Evolutionary conservation across 345 rosid species (phyloP), one percentile per base, ranked within the genome.

Genomic region (Gossypium thurberi): DNA sequence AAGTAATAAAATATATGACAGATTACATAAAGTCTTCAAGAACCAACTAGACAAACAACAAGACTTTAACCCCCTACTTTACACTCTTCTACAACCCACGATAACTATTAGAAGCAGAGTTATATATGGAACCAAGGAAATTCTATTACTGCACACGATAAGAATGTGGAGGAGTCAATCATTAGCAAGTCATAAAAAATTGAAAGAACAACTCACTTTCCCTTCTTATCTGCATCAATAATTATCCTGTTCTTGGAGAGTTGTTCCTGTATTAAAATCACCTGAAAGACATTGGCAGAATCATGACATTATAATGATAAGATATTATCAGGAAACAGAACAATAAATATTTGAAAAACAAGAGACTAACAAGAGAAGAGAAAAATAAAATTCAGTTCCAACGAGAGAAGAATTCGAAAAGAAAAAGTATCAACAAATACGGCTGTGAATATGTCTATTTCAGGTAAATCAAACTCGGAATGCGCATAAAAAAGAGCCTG

Each of bases 191-290:
- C 21, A 55, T 1, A 76, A 20, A 7, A 74, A 69, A 26, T 44
- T 40, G 72, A 8, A 65, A 58, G 64, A 78, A 72, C 58, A 69
- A 91, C 98, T 88, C 77, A 94, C 98, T 94, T 92, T 71, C 97
- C 95, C 65, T 94, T 94, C 85, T 87, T 94, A 84, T 92, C 95
- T 20, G 84, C 87, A 72, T 89, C 98, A 78, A 94, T 88, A 69
- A 92, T 94, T 79, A 94, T 90, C 76, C 98, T 87, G 64, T 94
- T 94, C 84, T 94, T 92, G 6, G 98, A 94, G 77, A 94, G 94
- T 73, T 94, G 98, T 78, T 94, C 97, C 81, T 92, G 98, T 74
- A 94, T 94, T 81, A 92, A 78, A 78, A 94, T 75, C 75, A 94
- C 98, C 98, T 94, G 84, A 80, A 84, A 83, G 55, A 77, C 44